phyloP scores from a whole-genome alignment of 805 yeast species.

The Schwanniomyces vanrijiae region DNA sequence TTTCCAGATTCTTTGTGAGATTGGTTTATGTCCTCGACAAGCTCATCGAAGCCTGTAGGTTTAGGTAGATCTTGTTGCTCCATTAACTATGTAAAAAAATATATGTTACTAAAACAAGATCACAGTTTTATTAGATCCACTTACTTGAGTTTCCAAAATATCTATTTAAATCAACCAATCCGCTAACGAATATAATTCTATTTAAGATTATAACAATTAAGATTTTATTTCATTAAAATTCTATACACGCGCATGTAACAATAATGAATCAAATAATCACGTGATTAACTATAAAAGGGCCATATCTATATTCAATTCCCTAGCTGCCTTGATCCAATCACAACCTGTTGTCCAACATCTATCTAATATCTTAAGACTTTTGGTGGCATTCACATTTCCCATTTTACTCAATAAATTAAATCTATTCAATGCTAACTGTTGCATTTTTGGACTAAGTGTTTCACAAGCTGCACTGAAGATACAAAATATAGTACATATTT shows the following conservation, averaged over 20 bases:
- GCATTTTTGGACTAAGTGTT: constrained; percentile 33
- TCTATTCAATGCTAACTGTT: constrained; percentile 39
- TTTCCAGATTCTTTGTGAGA: constrained; percentile 27
- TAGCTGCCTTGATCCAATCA: constrained; percentile 53
- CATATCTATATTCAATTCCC: constrained; percentile 40
- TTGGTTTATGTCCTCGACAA: constrained; percentile 21
- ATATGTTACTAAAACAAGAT: not conserved
- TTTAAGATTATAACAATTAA: no score
- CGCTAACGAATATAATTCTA: not conserved
- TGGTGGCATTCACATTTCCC: constrained; percentile 45
- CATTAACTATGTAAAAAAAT: not conserved
- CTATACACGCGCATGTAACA: not conserved
- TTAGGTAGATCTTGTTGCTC: not conserved
- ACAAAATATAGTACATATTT: constrained; percentile 55
- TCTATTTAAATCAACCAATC: not conserved
- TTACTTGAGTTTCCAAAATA: not conserved
- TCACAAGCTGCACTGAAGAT: constrained; percentile 63
- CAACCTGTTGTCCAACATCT: constrained; percentile 54
- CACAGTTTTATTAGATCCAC: not conserved
- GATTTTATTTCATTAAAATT: not conserved
- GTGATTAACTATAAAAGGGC: constrained; percentile 35
- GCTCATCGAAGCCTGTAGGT: constrained; percentile 21
- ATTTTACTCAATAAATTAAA: constrained; percentile 39
- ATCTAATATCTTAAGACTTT: constrained; percentile 48
- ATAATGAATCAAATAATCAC: not conserved